Percentiles rank a stretch among this genome's conserved stretches.
These are phyloP conservation scores for Coemansia guatemalensis DNA, from an alignment of 192 early-diverging fungal genomes.

Conservation along the genomic window DNA sequence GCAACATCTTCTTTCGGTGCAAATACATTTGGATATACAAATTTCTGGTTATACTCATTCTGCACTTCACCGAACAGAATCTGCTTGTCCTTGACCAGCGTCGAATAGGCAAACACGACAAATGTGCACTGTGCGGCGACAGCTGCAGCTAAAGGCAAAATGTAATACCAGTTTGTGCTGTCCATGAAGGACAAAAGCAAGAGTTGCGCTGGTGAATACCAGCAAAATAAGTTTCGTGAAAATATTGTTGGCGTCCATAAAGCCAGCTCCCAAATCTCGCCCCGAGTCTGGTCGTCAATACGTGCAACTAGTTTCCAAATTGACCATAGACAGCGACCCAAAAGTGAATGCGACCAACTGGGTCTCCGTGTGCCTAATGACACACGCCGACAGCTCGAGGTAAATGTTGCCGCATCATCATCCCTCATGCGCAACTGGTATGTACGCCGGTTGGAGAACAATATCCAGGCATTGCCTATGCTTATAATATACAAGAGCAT, in stretches of 20 bases:
- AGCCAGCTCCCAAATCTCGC: constrained; percentile 54
- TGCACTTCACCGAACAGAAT: constrained; percentile 58
- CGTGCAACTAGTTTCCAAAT: constrained; percentile 35
- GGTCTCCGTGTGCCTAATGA: constrained; percentile 35
- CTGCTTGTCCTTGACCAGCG: constrained; percentile 61
- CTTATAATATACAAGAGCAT: constrained; percentile 29
- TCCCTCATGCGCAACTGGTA: constrained; percentile 49
- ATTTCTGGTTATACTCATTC: constrained; percentile 62
- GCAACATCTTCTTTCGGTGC: constrained; percentile 55
- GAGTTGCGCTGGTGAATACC: constrained; percentile 65
- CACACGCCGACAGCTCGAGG: constrained; percentile 37
- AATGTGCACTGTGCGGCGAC: constrained; percentile 57
- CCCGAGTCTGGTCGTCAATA: constrained; percentile 38
- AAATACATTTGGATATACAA: constrained; percentile 64
- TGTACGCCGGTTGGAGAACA: constrained; percentile 29
- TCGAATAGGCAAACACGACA: constrained; percentile 31
- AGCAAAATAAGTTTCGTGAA: constrained; percentile 55
- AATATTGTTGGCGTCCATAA: constrained; percentile 51
- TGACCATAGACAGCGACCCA: constrained; percentile 28
- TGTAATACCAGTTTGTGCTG: constrained; percentile 58
- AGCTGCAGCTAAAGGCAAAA: constrained; percentile 55
- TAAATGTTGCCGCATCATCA: constrained; percentile 6
- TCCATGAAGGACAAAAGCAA: constrained; percentile 55
- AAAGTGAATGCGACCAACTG: constrained; percentile 34
- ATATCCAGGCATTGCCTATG: constrained; percentile 35